Evolutionary conservation across 345 rosid species (phyloP).

Genomic region (Leavenworthia alabamica): DNA sequence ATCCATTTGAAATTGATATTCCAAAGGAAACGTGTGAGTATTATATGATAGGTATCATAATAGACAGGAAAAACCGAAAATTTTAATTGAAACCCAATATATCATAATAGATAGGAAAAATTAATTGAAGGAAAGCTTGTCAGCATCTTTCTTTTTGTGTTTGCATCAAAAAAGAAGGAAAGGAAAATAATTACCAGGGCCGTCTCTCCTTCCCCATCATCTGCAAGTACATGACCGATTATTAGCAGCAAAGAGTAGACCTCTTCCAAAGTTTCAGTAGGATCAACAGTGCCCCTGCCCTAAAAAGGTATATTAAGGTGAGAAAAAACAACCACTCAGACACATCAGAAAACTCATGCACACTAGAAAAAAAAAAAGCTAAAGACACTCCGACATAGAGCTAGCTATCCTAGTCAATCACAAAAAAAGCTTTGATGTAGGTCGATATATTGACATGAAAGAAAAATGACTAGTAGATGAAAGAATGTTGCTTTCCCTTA

Average conservation of each 20-base stretch:
- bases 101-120: not conserved
- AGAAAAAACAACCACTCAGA: slow-evolving; percentile 19
- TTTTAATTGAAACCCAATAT: not conserved
- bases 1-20: no score
- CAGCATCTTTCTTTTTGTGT: slow-evolving; percentile 2
- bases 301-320: slow-evolving; percentile 30
- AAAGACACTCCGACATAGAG: not conserved
- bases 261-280: slow-evolving; percentile 81
- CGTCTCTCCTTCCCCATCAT: slow-evolving; percentile 99
- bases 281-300: slow-evolving; percentile 86
- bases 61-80: slow-evolving; percentile 11
- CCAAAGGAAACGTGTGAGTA: no score
- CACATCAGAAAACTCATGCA: slow-evolving; percentile 1
- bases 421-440: slow-evolving; percentile 7
- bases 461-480: not conserved
- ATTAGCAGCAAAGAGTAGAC: slow-evolving; percentile 76
- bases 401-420: not conserved
- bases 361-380: not conserved
- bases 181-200: slow-evolving; percentile 61
- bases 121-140: not conserved
- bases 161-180: slow-evolving; percentile 16
- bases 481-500: slow-evolving; percentile 3
- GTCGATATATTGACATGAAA: slow-evolving; percentile 1
- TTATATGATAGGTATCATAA: not conserved
- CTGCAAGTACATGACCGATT: slow-evolving; percentile 92